Evolutionary conservation across 2,329 filamentous ascomycete species (phyloP), one percentile per base, ranked within the genome.

Genomic region (Pyrenochaeta sp.): DNA sequence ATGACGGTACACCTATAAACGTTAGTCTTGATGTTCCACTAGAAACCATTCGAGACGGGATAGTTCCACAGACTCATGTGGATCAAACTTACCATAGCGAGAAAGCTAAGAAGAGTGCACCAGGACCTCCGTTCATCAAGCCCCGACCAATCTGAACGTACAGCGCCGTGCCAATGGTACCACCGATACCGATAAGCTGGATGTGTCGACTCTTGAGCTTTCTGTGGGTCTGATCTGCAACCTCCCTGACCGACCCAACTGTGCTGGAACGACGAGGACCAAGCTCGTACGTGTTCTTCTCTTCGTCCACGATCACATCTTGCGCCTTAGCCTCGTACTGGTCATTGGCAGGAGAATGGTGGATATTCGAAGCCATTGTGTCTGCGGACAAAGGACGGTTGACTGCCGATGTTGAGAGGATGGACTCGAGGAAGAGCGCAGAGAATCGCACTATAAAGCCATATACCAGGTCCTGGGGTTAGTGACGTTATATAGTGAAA

Each of bases 141-240:
- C 74, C 74, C 34, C 62, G 63, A 19, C 75, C 75, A 40, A 77
- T 77, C 39, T 76, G 73, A 6, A 77, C 75, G 51, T 75, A 77
- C 2, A 77, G 61, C 0, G 74, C 74, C n/a, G 75, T 77, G 18
- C 75, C 75, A 51, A 77, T 77, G 0, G 75, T 77, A 24, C 74
- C 74, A 35, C 72, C 68, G 36, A 73, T 73, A 39, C 74, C 74
- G 40, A 77, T 77, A 15, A 77, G 64, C 47, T 77, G 75, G 36
- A 77, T 77, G 44, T 77, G 75, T 32, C 75, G 66, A 37, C 74
- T 72, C 52, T 73, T 73, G 38, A 77, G 64, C 53, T 70, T 76
- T 23, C 75, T 65, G 42, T 76, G 73, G 6, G 75, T 77, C 9
- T 67, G 57, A 44, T 74, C 71, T 48, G 61, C 55, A 9, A 66